A percentile compares a stretch with the other conserved stretches of the same genome.
These are phyloP conservation scores for Phyllosticta ampelicida DNA, from an alignment of 2,329 filamentous ascomycete genomes.

Conservation along the genomic window DNA sequence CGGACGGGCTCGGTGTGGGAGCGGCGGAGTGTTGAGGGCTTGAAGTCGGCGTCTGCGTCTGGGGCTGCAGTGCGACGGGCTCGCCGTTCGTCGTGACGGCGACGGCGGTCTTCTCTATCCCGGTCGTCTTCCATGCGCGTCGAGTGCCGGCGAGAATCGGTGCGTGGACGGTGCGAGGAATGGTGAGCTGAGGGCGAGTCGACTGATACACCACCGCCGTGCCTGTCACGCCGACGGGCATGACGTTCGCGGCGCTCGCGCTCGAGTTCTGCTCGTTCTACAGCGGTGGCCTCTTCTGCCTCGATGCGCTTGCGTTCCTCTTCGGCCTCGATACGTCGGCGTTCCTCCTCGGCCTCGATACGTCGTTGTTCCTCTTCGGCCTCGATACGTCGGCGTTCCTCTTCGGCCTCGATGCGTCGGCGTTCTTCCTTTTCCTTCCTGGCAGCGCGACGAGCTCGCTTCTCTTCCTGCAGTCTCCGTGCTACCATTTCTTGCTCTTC, in stretches of 20 bases:
- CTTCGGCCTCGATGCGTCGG: background rate
- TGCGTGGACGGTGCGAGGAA: conserved; percentile 19
- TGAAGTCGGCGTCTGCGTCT: conserved; percentile 19
- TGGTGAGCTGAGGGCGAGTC: background rate
- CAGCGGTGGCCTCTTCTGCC: too few species aligned
- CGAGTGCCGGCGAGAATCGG: conserved; percentile 23
- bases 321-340: conserved; percentile 13
- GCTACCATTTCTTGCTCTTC: conserved; percentile 22
- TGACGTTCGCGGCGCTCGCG: conserved; percentile 17
- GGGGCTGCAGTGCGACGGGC: conserved; percentile 28
- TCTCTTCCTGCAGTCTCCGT: conserved; percentile 27
- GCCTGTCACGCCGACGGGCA: conserved; percentile 6
- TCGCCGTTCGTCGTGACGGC: conserved; percentile 35
- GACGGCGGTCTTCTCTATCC: conserved; percentile 20
- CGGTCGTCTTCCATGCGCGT: conserved; percentile 24
- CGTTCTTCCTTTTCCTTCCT: conserved; percentile 19
- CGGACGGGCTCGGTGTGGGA: conserved; percentile 20
- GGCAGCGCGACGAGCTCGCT: conserved; percentile 24
- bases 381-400: conserved; percentile 16
- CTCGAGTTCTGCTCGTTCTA: too few species aligned
- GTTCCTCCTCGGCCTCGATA: conserved; percentile 9
- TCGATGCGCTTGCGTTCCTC: background rate
- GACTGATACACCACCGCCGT: conserved; percentile 1
- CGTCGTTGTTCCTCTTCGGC: background rate
- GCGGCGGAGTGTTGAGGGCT: conserved; percentile 15